Evolutionary conservation across 2,329 filamentous ascomycete species (phyloP), one percentile per base, ranked within the genome.

Genomic region (Hortaea sp.): DNA sequence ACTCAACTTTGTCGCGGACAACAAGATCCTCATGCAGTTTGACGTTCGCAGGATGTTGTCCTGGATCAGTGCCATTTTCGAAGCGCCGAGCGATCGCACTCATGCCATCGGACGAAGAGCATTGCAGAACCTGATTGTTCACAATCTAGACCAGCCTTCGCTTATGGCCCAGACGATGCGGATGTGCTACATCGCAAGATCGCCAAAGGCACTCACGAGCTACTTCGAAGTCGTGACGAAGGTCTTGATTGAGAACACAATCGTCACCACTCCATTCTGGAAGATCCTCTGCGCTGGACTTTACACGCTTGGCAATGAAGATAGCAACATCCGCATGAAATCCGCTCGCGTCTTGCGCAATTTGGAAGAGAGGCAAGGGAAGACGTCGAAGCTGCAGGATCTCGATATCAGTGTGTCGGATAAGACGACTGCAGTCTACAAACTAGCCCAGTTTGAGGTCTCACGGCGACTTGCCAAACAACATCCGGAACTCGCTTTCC

Each of bases 371-470:
- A 79, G 87, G 27, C 85, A 92, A 53, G 79, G 83, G 53, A 84
- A 85, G 54, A 92, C 81, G 53, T 95, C 90, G 1, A 94, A 94
- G 61, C 81, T 98, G 5, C 88, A 95, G 62, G 92, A 98, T 63
- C 94, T 95, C 49, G 92, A 98, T 59, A 97, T 98, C 58, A 95
- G 89, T 63, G 92, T 98, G 48, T 94, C 90, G 0, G 94, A 98
- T 68, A 97, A 95, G 68, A 98, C 94, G 0, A 94, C 94, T 54
- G 89, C 90, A 0, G 90, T 98, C 2, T 98, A 97, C 68, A 98
- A 98, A 68, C 74, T 94, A 39, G 92, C 94, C 0, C 92, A 98
- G 61, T 97, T 95, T 54, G 90, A 97, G 62, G 94, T 94, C 20
- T 97, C 92, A 0, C 88, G 90, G 58, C 78, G 89, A 13, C 76